Base-by-base conservation (phyloP, 495 filamentous ascomycete species). In the Pseudomonodictys pantanalensis region DNA sequence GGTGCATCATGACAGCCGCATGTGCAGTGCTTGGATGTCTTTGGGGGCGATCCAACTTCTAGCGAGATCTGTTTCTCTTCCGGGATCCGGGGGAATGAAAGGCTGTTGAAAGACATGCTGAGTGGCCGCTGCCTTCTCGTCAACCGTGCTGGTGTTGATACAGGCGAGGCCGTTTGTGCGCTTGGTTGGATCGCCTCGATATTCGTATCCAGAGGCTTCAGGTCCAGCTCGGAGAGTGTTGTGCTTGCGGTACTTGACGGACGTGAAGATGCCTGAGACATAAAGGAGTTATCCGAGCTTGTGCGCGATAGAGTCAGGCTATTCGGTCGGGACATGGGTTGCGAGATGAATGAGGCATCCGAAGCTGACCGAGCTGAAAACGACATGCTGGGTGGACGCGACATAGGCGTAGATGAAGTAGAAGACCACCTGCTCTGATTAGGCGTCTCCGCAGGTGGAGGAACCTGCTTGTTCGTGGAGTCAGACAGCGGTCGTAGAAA, bases 51-150 rank as follows among this genome's bases (percentile, higher is more conserved):
- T 3, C 3, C 7, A 3, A 2, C 11, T 33, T 29, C n/a, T 4
- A 17, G 18, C 2, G 20, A 2, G 49, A 3, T 17, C 8, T 24
- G 32, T 28, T n/a, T 41, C 15, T 44, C 58, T 45, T 62, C 58
- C 5, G 35, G 33, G 20, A 62, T 55, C 15, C 46, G 54, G 29
- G 50, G 51, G 20, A 60, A 60, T 1, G 45, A 20, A 38, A n/a
- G 22, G 10, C 44, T 6, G 32, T 44, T 62, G 44, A 62, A 56
- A 11, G 58, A 56, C 51, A 62, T 56, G 45, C 58, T 62, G 20
- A 62, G 23, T 0, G 58, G 58, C 12, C 38, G 38, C 4, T n/a
- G 38, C 38, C 20, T 41, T 50, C 58, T 38, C 22, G n/a, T 35
- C 9, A 24, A 43, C 22, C 33, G 48, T 39, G 26, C 42, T 2